phyloP scores from a whole-genome alignment of 495 filamentous ascomycete species.

The Penicillium ucsense region DNA sequence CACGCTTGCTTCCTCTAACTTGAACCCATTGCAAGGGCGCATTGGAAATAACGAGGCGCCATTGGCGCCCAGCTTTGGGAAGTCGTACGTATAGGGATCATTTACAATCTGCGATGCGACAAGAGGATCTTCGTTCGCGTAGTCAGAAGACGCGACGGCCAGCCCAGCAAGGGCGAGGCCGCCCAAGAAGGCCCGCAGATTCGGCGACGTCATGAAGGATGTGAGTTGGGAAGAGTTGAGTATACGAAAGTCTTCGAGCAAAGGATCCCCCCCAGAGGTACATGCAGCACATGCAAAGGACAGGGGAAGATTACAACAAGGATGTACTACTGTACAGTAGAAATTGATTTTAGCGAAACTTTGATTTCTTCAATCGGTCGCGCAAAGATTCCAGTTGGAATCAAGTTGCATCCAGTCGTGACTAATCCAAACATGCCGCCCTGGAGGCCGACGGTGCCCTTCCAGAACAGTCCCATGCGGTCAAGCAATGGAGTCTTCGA shows the following conservation, averaged over 20 bases:
- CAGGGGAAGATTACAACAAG: background rate
- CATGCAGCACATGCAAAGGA: slow-evolving; percentile 13
- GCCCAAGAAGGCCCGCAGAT: slow-evolving; percentile 11
- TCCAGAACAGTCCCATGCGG: too few species aligned
- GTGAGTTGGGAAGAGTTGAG: background rate
- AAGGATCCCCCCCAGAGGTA: slow-evolving; percentile 9
- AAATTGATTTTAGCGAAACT: too few species aligned
- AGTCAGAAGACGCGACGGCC: slow-evolving; percentile 4
- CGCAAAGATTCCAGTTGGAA: too few species aligned
- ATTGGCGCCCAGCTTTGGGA: slow-evolving; percentile 25
- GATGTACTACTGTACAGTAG: too few species aligned
- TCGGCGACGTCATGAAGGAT: slow-evolving; percentile 8
- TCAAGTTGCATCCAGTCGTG: background rate
- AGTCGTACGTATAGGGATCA: slow-evolving; percentile 31
- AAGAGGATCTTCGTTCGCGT: slow-evolving; percentile 8
- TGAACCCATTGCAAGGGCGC: slow-evolving; percentile 49
- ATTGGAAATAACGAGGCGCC: slow-evolving; percentile 43
- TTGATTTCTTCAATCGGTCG: too few species aligned
- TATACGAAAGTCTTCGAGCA: background rate
- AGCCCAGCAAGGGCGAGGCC: slow-evolving; percentile 15
- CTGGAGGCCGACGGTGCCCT: background rate
- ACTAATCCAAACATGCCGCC: slow-evolving; percentile 7
- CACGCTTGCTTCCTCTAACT: slow-evolving; percentile 54
- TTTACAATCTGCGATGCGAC: slow-evolving; percentile 24
- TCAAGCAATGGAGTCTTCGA: too few species aligned